phyloP scores from a whole-genome alignment of 257 asterid species.

The Parsonsia alboflavescens region DNA sequence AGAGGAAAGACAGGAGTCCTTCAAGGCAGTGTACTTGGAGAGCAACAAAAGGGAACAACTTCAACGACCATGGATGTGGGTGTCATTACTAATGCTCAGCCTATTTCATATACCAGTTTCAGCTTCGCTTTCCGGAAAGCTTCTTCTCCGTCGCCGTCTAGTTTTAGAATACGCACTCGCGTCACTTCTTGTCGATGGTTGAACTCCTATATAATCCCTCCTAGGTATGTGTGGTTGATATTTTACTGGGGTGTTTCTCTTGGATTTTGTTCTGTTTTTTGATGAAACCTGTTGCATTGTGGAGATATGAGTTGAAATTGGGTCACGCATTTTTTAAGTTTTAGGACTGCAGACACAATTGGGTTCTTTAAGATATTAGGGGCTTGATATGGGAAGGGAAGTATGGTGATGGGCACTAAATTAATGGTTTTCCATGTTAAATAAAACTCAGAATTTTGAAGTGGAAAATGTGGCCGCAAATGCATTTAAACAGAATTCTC shows the following conservation, averaged over 20 bases:
- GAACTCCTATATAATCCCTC: constrained; percentile 26
- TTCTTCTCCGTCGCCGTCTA: constrained; percentile 36
- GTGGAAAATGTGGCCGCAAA: not conserved
- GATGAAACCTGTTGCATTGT: not conserved
- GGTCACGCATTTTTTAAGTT: not conserved
- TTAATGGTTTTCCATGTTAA: not conserved
- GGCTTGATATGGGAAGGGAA: not conserved
- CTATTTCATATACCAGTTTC: constrained; percentile 7
- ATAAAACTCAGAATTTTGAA: not conserved
- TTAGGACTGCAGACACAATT: not conserved
- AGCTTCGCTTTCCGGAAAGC: constrained; percentile 23
- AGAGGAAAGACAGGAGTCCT: constrained; percentile 25
- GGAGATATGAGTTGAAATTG: not conserved
- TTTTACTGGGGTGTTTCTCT: not conserved
- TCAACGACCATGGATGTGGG: constrained; percentile 35
- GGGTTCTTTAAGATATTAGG: not conserved
- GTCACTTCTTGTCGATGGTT: constrained; percentile 48
- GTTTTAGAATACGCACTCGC: constrained; percentile 35
- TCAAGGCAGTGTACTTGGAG: constrained; percentile 34
- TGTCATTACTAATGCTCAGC: constrained; percentile 38
- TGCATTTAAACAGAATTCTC: not conserved
- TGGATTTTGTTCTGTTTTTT: not conserved
- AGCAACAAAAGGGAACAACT: not conserved
- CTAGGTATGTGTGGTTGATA: constrained; percentile 5
- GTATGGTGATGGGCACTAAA: not conserved